Evolutionary conservation across 257 asterid genomes (phyloP).

Genomic region (Fraxinus americana): DNA sequence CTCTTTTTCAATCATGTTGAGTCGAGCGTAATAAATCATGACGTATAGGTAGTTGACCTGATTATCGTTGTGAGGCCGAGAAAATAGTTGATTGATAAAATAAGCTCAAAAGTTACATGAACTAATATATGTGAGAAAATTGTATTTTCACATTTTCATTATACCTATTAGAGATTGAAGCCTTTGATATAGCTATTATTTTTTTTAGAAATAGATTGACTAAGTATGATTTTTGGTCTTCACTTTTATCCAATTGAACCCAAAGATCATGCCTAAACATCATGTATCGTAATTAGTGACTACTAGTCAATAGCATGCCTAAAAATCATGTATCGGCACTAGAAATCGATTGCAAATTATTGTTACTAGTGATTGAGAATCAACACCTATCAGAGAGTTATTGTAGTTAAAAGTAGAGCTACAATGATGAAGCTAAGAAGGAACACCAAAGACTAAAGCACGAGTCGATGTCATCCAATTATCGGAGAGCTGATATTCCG

Average conservation of each 20-base stretch:
- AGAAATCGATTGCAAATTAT: no score
- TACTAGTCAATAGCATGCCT: not conserved
- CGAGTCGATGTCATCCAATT: not conserved
- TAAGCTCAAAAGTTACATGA: not conserved
- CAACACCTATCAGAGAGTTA: no score
- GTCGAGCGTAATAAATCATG: not conserved
- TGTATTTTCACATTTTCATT: not conserved
- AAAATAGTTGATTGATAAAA: not conserved
- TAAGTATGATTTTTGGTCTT: no score
- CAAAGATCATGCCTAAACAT: no score
- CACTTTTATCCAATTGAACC: not conserved
- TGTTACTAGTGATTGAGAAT: no score
- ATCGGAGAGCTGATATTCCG: no score
- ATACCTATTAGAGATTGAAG: not conserved
- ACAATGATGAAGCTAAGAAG: no score
- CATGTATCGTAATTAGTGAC: not conserved
- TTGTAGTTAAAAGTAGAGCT: no score
- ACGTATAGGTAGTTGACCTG: no score
- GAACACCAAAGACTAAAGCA: no score
- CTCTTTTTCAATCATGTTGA: not conserved
- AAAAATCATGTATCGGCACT: no score
- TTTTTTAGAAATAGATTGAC: no score
- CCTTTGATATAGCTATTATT: not conserved
- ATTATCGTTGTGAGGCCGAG: not conserved
- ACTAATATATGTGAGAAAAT: not conserved